Evolutionary conservation across 805 yeast genomes (phyloP).

Genomic region (Candida sonorensis): DNA sequence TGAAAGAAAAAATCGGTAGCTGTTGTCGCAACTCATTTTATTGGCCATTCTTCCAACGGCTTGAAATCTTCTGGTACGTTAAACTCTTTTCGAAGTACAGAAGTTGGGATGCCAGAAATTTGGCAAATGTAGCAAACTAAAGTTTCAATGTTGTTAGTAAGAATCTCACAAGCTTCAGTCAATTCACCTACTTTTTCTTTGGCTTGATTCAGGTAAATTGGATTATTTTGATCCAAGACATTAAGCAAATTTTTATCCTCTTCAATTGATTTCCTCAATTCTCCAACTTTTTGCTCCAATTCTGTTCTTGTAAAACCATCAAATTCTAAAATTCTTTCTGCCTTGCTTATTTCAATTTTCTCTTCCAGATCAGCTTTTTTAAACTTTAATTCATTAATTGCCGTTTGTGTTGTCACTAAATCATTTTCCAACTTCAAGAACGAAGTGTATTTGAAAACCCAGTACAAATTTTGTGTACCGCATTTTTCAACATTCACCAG

Average conservation of each 20-base stretch:
- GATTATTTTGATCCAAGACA: slow-evolving; percentile 1
- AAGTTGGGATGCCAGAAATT: slow-evolving; percentile 26
- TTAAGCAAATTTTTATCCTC: background rate
- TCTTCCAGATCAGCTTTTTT: slow-evolving; percentile 6
- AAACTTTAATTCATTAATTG: slow-evolving; percentile 6
- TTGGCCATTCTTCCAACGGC: too few relatives aligned
- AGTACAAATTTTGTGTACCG: slow-evolving; percentile 45
- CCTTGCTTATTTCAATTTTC: slow-evolving; percentile 7
- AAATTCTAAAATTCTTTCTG: slow-evolving; percentile 4
- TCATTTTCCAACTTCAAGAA: slow-evolving; percentile 8
- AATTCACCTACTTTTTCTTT: slow-evolving; percentile 1
- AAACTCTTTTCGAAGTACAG: slow-evolving; percentile 34
- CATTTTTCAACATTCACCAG: slow-evolving; percentile 46
- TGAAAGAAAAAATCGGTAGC: slow-evolving; percentile 13
- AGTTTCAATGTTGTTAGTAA: slow-evolving; percentile 35
- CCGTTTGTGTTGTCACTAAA: slow-evolving; percentile 10
- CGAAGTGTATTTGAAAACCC: slow-evolving; percentile 36
- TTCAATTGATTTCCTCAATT: background rate
- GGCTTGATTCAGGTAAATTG: background rate
- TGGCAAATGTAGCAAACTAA: slow-evolving; percentile 31
- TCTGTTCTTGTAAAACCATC: background rate
- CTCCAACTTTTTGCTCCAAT: slow-evolving; percentile 6
- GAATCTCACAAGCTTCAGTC: slow-evolving; percentile 5
- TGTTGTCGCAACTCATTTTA: slow-evolving; percentile 9
- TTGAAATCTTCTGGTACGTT: slow-evolving; percentile 37